Evolutionary conservation across 2,329 filamentous ascomycete species (phyloP).

Genomic region (Epichloe uncinata): DNA sequence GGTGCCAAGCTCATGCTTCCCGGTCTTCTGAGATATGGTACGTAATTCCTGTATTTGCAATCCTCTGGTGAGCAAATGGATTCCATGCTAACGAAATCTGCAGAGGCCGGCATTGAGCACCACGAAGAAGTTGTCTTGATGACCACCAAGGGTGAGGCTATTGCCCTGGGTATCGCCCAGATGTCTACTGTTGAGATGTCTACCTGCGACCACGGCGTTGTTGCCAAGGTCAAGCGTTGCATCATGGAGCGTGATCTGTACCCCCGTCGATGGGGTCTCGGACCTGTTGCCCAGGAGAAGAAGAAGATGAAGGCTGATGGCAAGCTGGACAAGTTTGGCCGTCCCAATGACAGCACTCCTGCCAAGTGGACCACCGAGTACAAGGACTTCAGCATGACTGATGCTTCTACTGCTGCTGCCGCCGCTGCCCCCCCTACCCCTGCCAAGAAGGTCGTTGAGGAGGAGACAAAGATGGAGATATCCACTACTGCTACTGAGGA

Average conservation of each 20-base stretch:
- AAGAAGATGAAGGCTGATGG: conserved; percentile 99
- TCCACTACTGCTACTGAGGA: conserved; percentile 31
- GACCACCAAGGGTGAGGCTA: conserved; percentile 98
- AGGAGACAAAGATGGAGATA: conserved; percentile 23
- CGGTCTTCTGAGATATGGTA: conserved; percentile 81
- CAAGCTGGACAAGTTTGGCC: conserved; percentile 96
- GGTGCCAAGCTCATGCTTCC: conserved; percentile 99
- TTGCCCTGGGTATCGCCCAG: conserved; percentile 88
- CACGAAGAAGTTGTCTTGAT: conserved; percentile 96
- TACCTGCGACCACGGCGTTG: conserved; percentile 92
- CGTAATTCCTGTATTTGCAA: conserved; percentile 19
- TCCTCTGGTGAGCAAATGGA: not conserved
- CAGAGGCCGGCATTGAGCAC: conserved; percentile 80
- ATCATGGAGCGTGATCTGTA: conserved; percentile 99
- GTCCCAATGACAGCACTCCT: conserved; percentile 83
- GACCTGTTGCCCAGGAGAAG: conserved; percentile 87
- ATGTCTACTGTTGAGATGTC: conserved; percentile 98
- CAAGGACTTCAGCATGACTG: conserved; percentile 66
- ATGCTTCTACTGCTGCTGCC: conserved; percentile 29
- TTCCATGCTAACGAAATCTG: conserved; percentile 9
- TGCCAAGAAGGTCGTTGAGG: conserved; percentile 20
- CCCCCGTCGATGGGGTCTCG: conserved; percentile 91
- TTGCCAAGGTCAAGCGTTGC: conserved; percentile 97
- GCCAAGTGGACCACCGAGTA: conserved; percentile 87
- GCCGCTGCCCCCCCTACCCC: conserved; percentile 23